Evolutionary conservation across 1,284 basidiomycete genomes (phyloP).

Genomic region (Vanrija humicola): DNA sequence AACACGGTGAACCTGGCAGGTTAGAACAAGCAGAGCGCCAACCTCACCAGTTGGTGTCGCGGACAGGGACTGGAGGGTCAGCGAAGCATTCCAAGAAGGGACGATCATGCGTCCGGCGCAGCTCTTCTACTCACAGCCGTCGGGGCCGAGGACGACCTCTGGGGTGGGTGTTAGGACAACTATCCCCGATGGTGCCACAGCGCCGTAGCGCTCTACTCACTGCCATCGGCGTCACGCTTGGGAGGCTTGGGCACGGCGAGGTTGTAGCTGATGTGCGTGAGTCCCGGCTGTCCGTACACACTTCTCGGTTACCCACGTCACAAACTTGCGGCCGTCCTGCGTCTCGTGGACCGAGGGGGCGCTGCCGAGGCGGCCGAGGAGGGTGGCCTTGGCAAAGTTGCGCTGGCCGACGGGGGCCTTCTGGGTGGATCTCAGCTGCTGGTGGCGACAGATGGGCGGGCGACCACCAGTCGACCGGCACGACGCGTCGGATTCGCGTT

Average conservation of each 20-base stretch:
- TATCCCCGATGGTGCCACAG: no score
- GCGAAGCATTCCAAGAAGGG: slow-evolving; percentile 1
- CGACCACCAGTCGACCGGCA: neutral
- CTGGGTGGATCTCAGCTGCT: slow-evolving; percentile 7
- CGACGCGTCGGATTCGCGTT: neutral
- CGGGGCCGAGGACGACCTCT: slow-evolving; percentile 26
- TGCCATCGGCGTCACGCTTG: slow-evolving; percentile 33
- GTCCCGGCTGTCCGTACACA: neutral
- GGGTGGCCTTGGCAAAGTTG: slow-evolving; percentile 31
- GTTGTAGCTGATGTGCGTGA: slow-evolving; percentile 22
- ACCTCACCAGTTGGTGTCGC: slow-evolving; percentile 25
- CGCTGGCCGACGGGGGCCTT: slow-evolving; percentile 14
- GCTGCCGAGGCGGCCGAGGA: slow-evolving; percentile 40
- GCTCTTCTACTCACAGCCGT: slow-evolving; percentile 23
- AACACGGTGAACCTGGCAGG: slow-evolving; percentile 39
- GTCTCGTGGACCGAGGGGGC: slow-evolving; percentile 29
- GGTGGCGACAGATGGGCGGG: neutral
- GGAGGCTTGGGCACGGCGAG: slow-evolving; percentile 31
- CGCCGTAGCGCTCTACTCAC: slow-evolving; percentile 19
- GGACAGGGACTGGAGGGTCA: slow-evolving; percentile 16
- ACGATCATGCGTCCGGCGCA: neutral
- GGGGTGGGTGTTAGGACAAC: neutral
- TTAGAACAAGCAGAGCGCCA: neutral
- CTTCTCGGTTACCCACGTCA: slow-evolving; percentile 18
- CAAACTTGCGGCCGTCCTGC: slow-evolving; percentile 28